These are phyloP conservation scores for Neurospora sp. DNA, from an alignment of 495 filamentous ascomycete species.

Conservation along the genomic window DNA sequence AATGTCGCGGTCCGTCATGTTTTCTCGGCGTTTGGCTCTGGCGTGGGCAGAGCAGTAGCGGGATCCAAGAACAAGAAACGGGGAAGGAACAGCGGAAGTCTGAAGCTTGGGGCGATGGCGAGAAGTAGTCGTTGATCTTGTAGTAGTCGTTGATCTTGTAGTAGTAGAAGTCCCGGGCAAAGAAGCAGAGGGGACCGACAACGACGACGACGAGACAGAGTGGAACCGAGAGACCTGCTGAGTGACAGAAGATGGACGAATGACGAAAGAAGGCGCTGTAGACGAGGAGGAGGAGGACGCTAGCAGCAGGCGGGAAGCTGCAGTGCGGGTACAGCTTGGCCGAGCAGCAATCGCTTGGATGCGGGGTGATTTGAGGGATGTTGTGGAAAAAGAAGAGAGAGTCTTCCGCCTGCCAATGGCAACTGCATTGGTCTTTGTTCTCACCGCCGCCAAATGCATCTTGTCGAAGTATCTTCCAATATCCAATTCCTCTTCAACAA, in stretches of 20 bases:
- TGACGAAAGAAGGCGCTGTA: slow-evolving; percentile 5
- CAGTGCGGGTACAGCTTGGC: background rate
- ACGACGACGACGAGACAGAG: background rate
- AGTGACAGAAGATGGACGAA: background rate
- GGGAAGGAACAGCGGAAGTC: background rate
- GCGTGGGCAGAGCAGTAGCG: background rate
- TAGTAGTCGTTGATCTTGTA: background rate
- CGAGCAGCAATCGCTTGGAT: background rate
- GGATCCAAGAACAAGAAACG: background rate
- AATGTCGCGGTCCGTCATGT: slow-evolving; percentile 44
- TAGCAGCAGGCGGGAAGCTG: background rate
- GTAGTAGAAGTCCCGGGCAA: background rate
- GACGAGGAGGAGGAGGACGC: slow-evolving; percentile 3
- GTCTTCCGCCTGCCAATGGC: background rate
- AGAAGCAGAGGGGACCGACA: background rate
- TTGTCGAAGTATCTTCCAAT: background rate
- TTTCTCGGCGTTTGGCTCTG: slow-evolving; percentile 11
- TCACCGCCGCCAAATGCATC: background rate
- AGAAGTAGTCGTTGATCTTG: background rate
- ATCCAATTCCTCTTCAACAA: background rate
- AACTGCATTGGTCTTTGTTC: background rate
- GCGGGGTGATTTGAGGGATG: background rate
- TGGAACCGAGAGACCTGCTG: background rate
- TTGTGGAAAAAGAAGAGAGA: background rate
- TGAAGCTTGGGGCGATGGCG: background rate